These are phyloP conservation scores for Pythium sp. DNA, from an alignment of 352 stramenopile genomes.

Conservation along the genomic window DNA sequence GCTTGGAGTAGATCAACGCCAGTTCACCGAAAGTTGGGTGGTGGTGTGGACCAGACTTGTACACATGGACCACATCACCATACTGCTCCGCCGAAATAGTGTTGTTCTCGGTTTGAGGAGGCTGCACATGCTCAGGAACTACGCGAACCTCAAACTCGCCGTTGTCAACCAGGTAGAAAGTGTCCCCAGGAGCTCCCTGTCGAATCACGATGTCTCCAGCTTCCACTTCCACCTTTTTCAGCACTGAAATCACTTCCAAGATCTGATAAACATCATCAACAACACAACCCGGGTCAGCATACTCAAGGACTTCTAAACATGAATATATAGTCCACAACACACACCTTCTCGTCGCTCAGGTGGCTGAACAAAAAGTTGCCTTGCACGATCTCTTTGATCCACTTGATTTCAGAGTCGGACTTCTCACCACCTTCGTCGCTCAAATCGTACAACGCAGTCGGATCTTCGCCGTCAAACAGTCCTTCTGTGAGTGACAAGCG, in stretches of 20 bases:
- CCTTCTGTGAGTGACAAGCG: constrained; percentile 70
- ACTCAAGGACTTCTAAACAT: not conserved
- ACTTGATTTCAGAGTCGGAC: constrained; percentile 72
- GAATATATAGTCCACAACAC: not conserved
- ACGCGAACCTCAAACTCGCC: constrained; percentile 80
- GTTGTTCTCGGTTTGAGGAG: constrained; percentile 10
- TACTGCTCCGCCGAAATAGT: constrained; percentile 30
- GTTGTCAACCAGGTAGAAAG: constrained; percentile 90
- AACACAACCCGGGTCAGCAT: not conserved
- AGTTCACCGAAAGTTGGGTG: constrained; percentile 87
- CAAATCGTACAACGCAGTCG: constrained; percentile 33
- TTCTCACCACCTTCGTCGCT: constrained; percentile 45
- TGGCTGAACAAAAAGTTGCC: constrained; percentile 93
- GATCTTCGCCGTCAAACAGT: constrained; percentile 25
- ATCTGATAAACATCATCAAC: constrained; percentile 30
- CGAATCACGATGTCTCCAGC: constrained; percentile 89
- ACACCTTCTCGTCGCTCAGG: constrained; percentile 83
- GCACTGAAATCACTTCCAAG: constrained; percentile 81
- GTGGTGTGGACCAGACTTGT: constrained; percentile 52
- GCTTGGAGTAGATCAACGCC: constrained; percentile 87
- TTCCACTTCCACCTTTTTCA: constrained; percentile 82
- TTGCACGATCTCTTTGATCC: constrained; percentile 87
- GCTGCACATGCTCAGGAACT: constrained; percentile 31
- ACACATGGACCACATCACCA: constrained; percentile 71
- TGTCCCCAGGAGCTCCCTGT: constrained; percentile 90